Evolutionary conservation across 1,284 basidiomycete species (phyloP), one percentile per base, ranked within the genome.

Genomic region (Pholiota adiposa): DNA sequence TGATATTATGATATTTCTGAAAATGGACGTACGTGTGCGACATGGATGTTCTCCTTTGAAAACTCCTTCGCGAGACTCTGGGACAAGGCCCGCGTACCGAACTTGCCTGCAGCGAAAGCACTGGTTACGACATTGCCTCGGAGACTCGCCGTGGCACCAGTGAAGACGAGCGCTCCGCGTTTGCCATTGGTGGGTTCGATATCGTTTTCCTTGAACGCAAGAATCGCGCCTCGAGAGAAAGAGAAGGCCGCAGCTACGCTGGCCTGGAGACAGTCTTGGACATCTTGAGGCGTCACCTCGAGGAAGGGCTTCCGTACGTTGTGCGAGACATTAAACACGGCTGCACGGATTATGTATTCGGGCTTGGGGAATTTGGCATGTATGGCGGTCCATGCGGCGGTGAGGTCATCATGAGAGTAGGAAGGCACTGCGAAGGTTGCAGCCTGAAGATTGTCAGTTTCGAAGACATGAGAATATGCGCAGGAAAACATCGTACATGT

Each of bases 51-150:
- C 61, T 92, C 76, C 69, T 87, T 86, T 16, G 87, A 87, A 68
- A 92, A 93, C 69, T 93, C 92, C 72, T 93, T 91, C 29, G 84
- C 85, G 70, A 93, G 73, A 60, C 89, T 90, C 77, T 93, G 90
- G 11, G 85, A 84, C 50, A 93, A 73, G 0, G 87, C 87, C 34
- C 91, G 77, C 61, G 86, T 60, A 1, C 82, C 90, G 59, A 83
- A 84, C 73, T 93, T 93, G 2, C 86, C 85, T 2, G 86, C 84
- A 4, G 90, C 79, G 63, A 93, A 90, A 2, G 80, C 82, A 52
- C 87, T 87, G 0, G 89, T 92, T 1, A 73, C 77, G 8, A 75
- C 72, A 61, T 89, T 90, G 0, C 91, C 91, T 60, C 91, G 77
- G 51, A 83, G 62, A 54, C 84, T 82, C 0, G 88, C 84, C 12